Base-by-base conservation (phyloP, 768 basidiomycete genomes). In the Crucibulum laeve region DNA sequence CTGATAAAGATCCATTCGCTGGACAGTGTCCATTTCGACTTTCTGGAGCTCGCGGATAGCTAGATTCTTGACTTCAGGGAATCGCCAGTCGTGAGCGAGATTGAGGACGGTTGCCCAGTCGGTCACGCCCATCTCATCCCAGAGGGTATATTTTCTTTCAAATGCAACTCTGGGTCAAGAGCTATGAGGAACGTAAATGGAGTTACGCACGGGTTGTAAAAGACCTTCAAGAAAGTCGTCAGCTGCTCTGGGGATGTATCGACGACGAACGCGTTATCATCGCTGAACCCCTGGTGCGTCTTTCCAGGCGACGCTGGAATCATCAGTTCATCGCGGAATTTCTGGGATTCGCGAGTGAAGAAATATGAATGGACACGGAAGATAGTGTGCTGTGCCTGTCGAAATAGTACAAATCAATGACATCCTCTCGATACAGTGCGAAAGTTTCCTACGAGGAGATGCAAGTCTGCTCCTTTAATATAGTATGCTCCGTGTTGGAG, bases 61-160 rank as follows among this genome's bases (percentile, higher is more conserved):
- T 1, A 87, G 74, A 1, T 64, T 59, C 28, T 79, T 74, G 7
- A 86, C 72, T 32, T 80, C 73, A 3, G 47, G 43, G 49, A 88
- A 87, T 0, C 56, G 51, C 79, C 79, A 88, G 4, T 66, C 53
- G 18, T 76, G 65, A 0, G 85, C 76, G 0, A 88, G 74, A 1
- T 68, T 67, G 0, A 88, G 58, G 25, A 88, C 80, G 0, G 68
- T 64, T 0, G 69, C 61, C 86, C 86, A 88, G 15, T 73, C 69
- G 0, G 69, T 64, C 4, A 75, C 61, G 0, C 61, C 57, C 0
- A 78, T 69, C 1, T 74, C 63, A 43, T 84, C 28, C 8, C n/a
- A 30, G 8, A 30, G 28, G 7, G 28, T 7, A n/a, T 30, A 30
- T n/a, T 7, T 7, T 7, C 28, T 30, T 7, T n/a, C 7, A 7